Evolutionary conservation across 768 basidiomycete genomes (phyloP).

Genomic region (Xerocomus spinulosus): DNA sequence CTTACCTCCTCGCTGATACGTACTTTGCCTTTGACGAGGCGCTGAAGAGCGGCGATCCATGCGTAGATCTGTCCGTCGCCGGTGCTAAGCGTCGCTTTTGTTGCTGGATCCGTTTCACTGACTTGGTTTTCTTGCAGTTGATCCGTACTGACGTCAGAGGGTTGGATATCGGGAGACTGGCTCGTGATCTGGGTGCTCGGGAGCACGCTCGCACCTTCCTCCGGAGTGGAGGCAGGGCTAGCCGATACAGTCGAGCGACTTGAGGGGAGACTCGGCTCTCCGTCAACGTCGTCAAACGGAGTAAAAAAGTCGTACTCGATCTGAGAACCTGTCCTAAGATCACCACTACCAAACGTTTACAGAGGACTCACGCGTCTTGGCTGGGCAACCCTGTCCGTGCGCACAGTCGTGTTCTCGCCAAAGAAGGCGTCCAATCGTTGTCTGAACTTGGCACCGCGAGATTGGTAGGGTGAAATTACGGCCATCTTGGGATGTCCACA

Average conservation of each 20-base stretch:
- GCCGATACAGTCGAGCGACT: slow-evolving; percentile 4
- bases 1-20: slow-evolving; percentile 22
- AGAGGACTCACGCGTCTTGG: slow-evolving; percentile 24
- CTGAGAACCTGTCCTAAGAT: slow-evolving; percentile 8
- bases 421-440: slow-evolving; percentile 17
- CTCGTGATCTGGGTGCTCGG: slow-evolving; percentile 20
- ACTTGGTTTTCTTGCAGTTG: neutral
- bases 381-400: slow-evolving; percentile 18
- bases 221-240: slow-evolving; percentile 1
- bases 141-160: neutral
- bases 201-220: neutral
- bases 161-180: slow-evolving; percentile 11
- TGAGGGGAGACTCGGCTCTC: neutral
- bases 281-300: slow-evolving; percentile 3
- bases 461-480: slow-evolving; percentile 11
- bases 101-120: neutral
- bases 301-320: slow-evolving; percentile 8
- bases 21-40: slow-evolving; percentile 29
- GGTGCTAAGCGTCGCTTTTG: neutral
- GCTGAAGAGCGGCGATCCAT: slow-evolving; percentile 26
- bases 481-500: neutral
- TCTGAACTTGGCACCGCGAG: slow-evolving; percentile 19
- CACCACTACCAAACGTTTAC: no score
- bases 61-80: slow-evolving; percentile 6
- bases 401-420: slow-evolving; percentile 19